Evolutionary conservation across 2,329 filamentous ascomycete species (phyloP).

Genomic region (Elsinoe perseae): DNA sequence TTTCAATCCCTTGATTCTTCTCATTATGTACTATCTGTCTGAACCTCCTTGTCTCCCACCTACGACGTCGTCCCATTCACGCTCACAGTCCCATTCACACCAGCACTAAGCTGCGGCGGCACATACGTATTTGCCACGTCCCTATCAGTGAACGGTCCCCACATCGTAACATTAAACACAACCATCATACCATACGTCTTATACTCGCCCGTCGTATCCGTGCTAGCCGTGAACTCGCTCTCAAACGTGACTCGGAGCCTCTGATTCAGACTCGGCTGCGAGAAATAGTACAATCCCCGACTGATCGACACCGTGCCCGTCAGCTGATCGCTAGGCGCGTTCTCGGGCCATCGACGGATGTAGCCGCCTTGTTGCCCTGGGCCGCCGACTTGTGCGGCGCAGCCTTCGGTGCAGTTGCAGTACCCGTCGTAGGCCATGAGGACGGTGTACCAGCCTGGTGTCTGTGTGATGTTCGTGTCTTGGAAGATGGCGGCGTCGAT

Average conservation of each 20-base stretch:
- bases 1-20: too few species aligned
- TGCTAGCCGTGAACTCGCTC: background rate
- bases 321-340: background rate
- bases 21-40: too few species aligned
- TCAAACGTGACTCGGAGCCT: background rate
- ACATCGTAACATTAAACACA: background rate
- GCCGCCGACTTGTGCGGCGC: background rate
- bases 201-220: background rate
- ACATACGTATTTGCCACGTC: background rate
- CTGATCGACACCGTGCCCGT: background rate
- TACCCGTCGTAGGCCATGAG: background rate
- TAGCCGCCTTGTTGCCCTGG: background rate
- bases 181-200: background rate
- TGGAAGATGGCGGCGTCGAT: background rate
- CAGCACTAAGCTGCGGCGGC: background rate
- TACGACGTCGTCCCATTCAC: background rate
- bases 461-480: background rate
- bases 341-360: too few species aligned
- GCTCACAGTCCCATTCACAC: background rate
- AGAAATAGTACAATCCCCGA: too few species aligned
- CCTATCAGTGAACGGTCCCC: background rate
- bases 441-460: background rate
- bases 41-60: background rate
- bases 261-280: background rate
- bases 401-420: background rate